Evolutionary conservation across 2,329 filamentous ascomycete species (phyloP).

Genomic region (Decorospora gaudefroyi): DNA sequence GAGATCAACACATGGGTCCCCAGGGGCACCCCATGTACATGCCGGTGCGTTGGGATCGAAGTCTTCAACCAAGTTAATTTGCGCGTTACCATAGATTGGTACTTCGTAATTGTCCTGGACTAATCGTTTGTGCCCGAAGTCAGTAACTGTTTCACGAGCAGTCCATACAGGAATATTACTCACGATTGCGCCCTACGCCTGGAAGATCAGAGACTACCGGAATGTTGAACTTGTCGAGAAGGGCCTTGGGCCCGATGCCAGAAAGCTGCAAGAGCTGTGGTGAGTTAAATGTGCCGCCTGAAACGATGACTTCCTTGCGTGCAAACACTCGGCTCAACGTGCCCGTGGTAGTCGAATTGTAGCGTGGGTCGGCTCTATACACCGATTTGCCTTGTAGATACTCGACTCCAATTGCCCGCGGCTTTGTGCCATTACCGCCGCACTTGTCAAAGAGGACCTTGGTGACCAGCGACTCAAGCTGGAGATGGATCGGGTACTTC

Average conservation of each 20-base stretch:
- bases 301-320: conserved; percentile 25
- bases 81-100: conserved; percentile 58
- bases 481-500: conserved; percentile 28
- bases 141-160: too few relatives aligned
- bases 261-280: conserved; percentile 66
- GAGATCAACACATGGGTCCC: conserved; percentile 25
- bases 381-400: conserved; percentile 49
- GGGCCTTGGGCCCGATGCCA: conserved; percentile 60
- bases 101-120: conserved; percentile 35
- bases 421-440: conserved; percentile 21
- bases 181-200: conserved; percentile 26
- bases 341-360: conserved; percentile 19
- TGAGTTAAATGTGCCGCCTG: conserved; percentile 61
- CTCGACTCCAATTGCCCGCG: conserved; percentile 51
- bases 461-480: conserved; percentile 48
- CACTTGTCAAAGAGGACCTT: conserved; percentile 47
- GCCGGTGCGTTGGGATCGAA: conserved; percentile 11
- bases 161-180: too few relatives aligned
- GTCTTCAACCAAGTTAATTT: conserved; percentile 5
- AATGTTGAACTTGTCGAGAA: conserved; percentile 60
- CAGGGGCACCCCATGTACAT: conserved; percentile 27
- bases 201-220: conserved; percentile 56
- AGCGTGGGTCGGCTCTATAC: conserved; percentile 51
- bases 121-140: too few relatives aligned
- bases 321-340: conserved; percentile 21